phyloP scores from a whole-genome alignment of 2,329 filamentous ascomycete species.

The Pseudocercospora fuligena region DNA sequence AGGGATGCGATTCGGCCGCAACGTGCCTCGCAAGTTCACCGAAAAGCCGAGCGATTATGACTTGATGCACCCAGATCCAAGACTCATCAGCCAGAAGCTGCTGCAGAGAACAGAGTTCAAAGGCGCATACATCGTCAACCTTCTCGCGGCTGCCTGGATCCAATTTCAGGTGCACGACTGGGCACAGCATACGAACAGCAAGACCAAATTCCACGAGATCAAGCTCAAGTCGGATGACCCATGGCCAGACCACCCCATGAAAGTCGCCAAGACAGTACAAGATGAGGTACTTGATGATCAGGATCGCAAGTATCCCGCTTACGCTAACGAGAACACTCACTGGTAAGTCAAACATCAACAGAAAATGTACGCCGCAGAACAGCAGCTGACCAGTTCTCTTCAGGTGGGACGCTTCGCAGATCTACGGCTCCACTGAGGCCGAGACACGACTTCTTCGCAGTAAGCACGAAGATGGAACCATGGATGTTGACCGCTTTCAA shows the following conservation, averaged over 20 bases:
- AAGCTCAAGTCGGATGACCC: constrained; percentile 20
- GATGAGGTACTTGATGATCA: constrained; percentile 44
- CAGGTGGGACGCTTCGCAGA: constrained; percentile 53
- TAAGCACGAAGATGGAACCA: constrained; percentile 46
- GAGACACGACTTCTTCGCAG: constrained; percentile 45
- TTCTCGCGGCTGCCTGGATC: constrained; percentile 57
- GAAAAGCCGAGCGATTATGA: constrained; percentile 48
- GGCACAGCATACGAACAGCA: constrained; percentile 26
- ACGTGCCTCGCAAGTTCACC: constrained; percentile 47
- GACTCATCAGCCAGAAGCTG: constrained; percentile 50
- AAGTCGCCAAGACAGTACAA: constrained; percentile 43
- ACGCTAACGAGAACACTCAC: constrained; percentile 49
- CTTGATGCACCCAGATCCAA: constrained; percentile 51
- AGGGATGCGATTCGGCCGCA: constrained; percentile 53
- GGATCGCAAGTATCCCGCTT: constrained; percentile 47
- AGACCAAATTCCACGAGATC: constrained; percentile 24
- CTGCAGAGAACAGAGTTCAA: constrained; percentile 51
- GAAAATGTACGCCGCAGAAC: neutral
- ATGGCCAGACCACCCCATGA: constrained; percentile 43
- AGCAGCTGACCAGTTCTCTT: neutral
- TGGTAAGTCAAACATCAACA: constrained; percentile 38
- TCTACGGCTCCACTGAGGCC: constrained; percentile 51
- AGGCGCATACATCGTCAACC: constrained; percentile 52
- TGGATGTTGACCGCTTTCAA: constrained; percentile 43
- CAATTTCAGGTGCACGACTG: constrained; percentile 56